Percentiles rank a stretch among this genome's conserved stretches.
phyloP scores from a whole-genome alignment of 257 asterid species.

The Solanum gracilifrons region DNA sequence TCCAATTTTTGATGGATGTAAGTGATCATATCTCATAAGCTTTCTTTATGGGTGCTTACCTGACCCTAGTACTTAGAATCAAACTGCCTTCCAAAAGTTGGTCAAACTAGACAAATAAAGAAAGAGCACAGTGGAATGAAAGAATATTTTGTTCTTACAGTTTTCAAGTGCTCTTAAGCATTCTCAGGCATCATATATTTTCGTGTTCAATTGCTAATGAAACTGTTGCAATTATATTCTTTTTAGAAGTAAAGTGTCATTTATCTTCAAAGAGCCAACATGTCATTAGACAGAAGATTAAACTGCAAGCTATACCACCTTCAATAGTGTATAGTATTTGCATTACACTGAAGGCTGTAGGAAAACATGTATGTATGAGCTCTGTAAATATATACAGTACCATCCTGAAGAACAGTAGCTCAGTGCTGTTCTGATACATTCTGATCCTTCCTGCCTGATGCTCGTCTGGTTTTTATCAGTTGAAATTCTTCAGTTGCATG shows the following conservation, averaged over 20 bases:
- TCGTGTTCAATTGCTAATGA: background rate
- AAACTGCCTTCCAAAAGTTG: background rate
- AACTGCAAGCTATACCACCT: background rate
- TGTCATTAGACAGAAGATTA: background rate
- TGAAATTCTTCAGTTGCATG: background rate
- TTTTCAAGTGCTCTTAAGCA: background rate
- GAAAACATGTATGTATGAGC: background rate
- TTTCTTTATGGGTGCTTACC: background rate
- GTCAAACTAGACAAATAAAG: background rate
- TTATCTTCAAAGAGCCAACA: background rate
- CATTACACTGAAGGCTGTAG: background rate
- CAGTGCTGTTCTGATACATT: background rate
- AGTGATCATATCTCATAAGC: slow-evolving; percentile 9
- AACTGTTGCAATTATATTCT: background rate
- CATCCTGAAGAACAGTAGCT: background rate
- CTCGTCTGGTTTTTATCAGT: background rate
- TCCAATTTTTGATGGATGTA: slow-evolving; percentile 68
- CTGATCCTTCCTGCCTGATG: background rate
- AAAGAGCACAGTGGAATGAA: background rate
- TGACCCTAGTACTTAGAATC: background rate
- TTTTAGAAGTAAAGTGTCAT: background rate
- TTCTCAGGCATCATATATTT: background rate
- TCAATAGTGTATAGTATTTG: background rate
- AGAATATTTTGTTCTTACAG: background rate
- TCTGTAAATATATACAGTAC: background rate